Evolutionary conservation across 768 basidiomycete genomes (phyloP).

Genomic region (Serendipita sp.): DNA sequence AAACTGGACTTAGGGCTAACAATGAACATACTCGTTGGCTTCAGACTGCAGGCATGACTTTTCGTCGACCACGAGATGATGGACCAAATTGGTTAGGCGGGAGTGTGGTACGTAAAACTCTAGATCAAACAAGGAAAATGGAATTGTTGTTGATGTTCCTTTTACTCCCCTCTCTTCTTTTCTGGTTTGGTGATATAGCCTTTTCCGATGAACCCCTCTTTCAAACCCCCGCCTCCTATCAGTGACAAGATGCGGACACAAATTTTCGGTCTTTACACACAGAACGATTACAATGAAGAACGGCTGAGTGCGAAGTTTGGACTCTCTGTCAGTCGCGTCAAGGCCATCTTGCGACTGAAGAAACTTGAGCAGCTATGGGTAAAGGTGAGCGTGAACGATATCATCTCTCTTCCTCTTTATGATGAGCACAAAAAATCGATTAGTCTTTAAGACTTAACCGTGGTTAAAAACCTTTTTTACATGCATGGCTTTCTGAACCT

Average conservation of each 20-base stretch:
- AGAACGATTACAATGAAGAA: slow-evolving; percentile 35
- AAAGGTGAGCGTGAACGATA: slow-evolving; percentile 36
- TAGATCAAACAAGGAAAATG: slow-evolving; percentile 8
- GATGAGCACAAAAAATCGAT: slow-evolving; percentile 56
- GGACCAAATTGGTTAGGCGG: slow-evolving; percentile 45
- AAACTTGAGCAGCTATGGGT: slow-evolving; percentile 54
- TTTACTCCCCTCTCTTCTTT: not conserved
- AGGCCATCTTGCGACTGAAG: slow-evolving; percentile 72
- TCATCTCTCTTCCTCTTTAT: slow-evolving; percentile 22
- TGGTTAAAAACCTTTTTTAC: slow-evolving; percentile 44
- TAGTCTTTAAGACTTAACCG: slow-evolving; percentile 80
- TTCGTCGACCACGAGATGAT: slow-evolving; percentile 28
- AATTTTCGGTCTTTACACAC: slow-evolving; percentile 47
- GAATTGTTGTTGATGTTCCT: slow-evolving; percentile 4
- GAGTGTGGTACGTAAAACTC: slow-evolving; percentile 31
- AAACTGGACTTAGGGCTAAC: not conserved
- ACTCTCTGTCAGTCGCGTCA: slow-evolving; percentile 60
- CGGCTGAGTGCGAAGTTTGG: slow-evolving; percentile 44
- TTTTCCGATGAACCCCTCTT: slow-evolving; percentile 72
- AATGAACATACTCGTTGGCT: slow-evolving; percentile 22
- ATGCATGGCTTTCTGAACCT: slow-evolving; percentile 27
- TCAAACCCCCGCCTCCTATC: slow-evolving; percentile 63
- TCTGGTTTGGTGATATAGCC: slow-evolving; percentile 31
- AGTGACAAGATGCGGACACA: slow-evolving; percentile 40
- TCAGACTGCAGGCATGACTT: slow-evolving; percentile 26